Evolutionary conservation across 2,329 filamentous ascomycete genomes (phyloP).

Genomic region (Botrytis aclada): DNA sequence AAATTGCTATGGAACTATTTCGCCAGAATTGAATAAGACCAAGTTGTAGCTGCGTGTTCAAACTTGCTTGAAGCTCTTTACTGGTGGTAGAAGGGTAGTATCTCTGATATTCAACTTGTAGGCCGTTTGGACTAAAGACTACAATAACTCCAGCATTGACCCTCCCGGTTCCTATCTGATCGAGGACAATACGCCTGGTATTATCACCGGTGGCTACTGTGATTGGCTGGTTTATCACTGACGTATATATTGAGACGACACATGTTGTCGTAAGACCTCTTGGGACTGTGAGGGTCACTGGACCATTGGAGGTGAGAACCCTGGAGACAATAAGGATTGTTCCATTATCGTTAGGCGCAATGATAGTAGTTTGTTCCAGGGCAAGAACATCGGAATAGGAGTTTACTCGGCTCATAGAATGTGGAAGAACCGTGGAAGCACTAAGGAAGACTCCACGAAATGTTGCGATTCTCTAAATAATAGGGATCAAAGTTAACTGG

Average conservation of each 20-base stretch:
- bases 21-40: conserved; percentile 8
- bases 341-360: conserved; percentile 1
- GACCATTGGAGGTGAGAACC: neutral
- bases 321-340: neutral
- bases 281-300: conserved; percentile 7
- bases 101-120: conserved; percentile 9
- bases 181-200: neutral
- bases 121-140: neutral
- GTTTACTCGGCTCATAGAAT: conserved; percentile 7
- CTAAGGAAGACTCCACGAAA: neutral
- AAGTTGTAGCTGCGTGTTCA: conserved; percentile 3
- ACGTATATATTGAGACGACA: neutral
- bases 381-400: neutral
- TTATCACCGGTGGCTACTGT: conserved; percentile 1
- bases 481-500: neutral
- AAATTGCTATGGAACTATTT: conserved; percentile 3
- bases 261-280: conserved; percentile 1
- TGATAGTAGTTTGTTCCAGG: neutral
- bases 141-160: neutral
- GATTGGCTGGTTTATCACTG: neutral
- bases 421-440: neutral
- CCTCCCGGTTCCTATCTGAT: conserved; percentile 3
- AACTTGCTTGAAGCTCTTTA: conserved; percentile 6
- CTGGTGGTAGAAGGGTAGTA: conserved; percentile 1
- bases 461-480: neutral